Percentiles rank a stretch among this genome's conserved stretches.
Evolutionary conservation across 2,329 filamentous ascomycete species (phyloP).

Genomic region (Fusarium neocosmosporiellum): DNA sequence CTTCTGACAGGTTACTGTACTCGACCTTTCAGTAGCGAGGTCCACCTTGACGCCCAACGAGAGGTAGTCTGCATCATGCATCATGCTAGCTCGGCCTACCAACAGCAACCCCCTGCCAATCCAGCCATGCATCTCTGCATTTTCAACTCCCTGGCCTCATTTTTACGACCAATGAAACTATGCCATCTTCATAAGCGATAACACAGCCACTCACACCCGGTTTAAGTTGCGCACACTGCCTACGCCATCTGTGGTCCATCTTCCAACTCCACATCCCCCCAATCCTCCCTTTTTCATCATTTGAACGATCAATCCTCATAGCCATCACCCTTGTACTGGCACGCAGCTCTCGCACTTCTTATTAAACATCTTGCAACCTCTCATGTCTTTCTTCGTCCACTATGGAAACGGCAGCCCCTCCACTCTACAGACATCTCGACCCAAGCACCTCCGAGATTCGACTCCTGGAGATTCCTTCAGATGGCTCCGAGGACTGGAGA

Average conservation of each 20-base stretch:
- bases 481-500: neutral
- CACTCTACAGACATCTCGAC: neutral
- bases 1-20: neutral
- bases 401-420: neutral
- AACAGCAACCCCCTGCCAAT: neutral
- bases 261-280: neutral
- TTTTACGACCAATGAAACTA: neutral
- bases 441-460: neutral
- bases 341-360: neutral
- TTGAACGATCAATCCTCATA: too few relatives aligned
- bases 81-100: neutral
- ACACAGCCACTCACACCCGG: neutral
- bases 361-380: neutral
- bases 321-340: neutral
- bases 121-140: neutral
- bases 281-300: neutral
- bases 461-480: neutral
- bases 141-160: neutral
- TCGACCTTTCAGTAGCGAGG: neutral
- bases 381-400: neutral
- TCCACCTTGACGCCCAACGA: neutral
- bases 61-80: neutral
- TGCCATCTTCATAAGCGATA: neutral
- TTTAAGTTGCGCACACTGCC: neutral
- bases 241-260: neutral